phyloP scores from a whole-genome alignment of 2,329 filamentous ascomycete species.

The Dactylellina cionopaga region DNA sequence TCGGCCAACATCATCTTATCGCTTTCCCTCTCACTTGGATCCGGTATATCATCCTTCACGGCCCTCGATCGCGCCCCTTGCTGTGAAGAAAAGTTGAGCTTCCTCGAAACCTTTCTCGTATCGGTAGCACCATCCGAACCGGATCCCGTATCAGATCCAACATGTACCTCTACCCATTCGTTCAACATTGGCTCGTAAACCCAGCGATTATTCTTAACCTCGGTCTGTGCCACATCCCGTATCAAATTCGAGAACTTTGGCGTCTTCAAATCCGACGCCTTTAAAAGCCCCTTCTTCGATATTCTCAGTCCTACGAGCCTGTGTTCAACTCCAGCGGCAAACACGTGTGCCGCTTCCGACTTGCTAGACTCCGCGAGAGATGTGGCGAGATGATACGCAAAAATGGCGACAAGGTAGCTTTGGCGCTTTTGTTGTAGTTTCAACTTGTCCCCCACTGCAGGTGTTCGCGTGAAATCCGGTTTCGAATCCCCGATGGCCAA shows the following conservation, averaged over 20 bases:
- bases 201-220: slow-evolving; percentile 36
- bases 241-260: slow-evolving; percentile 47
- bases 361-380: slow-evolving; percentile 40
- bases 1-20: not conserved
- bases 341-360: slow-evolving; percentile 15
- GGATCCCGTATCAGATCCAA: not conserved
- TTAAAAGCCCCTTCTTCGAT: slow-evolving; percentile 40
- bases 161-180: slow-evolving; percentile 41
- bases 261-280: slow-evolving; percentile 47
- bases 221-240: slow-evolving; percentile 38
- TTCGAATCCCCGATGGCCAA: slow-evolving; percentile 22
- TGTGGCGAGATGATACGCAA: slow-evolving; percentile 37
- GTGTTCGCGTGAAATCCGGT: slow-evolving; percentile 22
- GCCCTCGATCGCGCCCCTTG: not conserved
- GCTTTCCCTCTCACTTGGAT: not conserved
- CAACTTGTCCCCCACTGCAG: slow-evolving; percentile 16
- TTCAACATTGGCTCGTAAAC: slow-evolving; percentile 50
- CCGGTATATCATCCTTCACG: not conserved
- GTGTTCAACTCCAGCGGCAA: slow-evolving; percentile 26
- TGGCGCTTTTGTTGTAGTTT: slow-evolving; percentile 46
- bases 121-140: not conserved
- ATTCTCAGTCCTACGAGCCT: slow-evolving; percentile 34
- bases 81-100: slow-evolving; percentile 18
- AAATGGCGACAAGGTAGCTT: slow-evolving; percentile 39
- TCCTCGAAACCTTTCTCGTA: slow-evolving; percentile 33